Conservation (phyloP, 2,329 filamentous ascomycete species). For the Exophiala aquamarina region DNA sequence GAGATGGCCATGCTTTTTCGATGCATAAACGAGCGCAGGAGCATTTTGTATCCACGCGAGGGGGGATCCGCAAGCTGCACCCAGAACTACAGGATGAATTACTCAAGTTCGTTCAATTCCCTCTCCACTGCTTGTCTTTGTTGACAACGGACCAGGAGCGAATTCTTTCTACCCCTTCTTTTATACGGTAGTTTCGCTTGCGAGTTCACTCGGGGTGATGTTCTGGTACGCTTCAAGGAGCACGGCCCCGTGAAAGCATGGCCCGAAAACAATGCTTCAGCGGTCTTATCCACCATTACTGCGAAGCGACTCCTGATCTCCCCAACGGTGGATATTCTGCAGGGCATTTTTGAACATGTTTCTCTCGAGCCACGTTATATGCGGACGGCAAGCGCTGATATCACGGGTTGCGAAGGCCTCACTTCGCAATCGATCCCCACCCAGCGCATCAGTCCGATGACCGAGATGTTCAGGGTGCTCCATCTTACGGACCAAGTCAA, state of each 20-base stretch:
- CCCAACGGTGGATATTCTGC: conserved; percentile 13
- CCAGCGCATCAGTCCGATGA: conserved; percentile 2
- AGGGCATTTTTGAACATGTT: conserved; percentile 13
- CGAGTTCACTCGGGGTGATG: conserved; percentile 12
- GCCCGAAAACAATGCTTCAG: conserved; percentile 1
- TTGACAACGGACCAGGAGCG: conserved; percentile 8
- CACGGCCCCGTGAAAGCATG: conserved; percentile 7
- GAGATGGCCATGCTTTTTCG: conserved; percentile 15
- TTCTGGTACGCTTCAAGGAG: conserved; percentile 20
- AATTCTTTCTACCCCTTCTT: conserved; percentile 19
- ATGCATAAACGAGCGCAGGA: conserved; percentile 22
- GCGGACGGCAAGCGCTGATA: neutral
- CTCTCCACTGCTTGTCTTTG: neutral
- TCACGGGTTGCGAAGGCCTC: neutral
- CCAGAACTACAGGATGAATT: conserved; percentile 19
- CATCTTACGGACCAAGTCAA: conserved; percentile 8
- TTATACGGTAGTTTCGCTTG: conserved; percentile 16
- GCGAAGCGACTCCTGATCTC: conserved; percentile 13
- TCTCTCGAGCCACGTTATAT: conserved; percentile 5
- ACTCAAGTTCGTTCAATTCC: conserved; percentile 10
- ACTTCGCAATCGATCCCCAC: neutral
- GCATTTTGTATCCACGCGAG: conserved; percentile 15
- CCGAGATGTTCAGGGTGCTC: conserved; percentile 18
- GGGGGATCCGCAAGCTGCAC: conserved; percentile 15
- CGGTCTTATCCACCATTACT: conserved; percentile 8